phyloP scores from a whole-genome alignment of 176 grass and related monocot species.

The Phoenix roebelenii region DNA sequence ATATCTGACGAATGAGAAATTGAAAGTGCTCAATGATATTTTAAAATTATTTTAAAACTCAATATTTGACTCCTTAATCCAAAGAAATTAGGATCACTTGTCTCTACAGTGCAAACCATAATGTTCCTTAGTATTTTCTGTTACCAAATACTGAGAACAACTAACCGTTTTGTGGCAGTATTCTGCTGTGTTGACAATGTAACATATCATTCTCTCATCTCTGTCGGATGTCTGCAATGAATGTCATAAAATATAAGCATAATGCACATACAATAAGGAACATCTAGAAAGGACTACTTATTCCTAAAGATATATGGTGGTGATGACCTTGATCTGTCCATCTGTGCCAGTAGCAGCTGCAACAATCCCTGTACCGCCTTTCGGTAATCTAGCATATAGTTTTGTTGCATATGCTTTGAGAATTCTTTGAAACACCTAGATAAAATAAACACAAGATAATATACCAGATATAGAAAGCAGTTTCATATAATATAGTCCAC shows the following conservation, averaged over 20 bases:
- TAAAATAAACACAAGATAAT: too few relatives aligned
- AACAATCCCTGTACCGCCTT: slow-evolving; percentile 90
- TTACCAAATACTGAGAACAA: slow-evolving; percentile 18
- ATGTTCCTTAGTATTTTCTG: background rate
- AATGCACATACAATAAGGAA: background rate
- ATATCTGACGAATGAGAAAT: too few relatives aligned
- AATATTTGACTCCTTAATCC: too few relatives aligned
- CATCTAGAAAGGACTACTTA: too few relatives aligned
- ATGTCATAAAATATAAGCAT: slow-evolving; percentile 21
- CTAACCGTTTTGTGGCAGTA: slow-evolving; percentile 97
- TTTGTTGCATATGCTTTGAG: slow-evolving; percentile 88
- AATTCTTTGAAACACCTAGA: slow-evolving; percentile 80
- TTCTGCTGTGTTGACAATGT: slow-evolving; percentile 93
- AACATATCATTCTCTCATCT: slow-evolving; percentile 98
- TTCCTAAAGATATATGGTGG: background rate
- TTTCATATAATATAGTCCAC: too few relatives aligned
- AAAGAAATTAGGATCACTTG: too few relatives aligned
- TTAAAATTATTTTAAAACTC: too few relatives aligned
- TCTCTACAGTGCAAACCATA: too few relatives aligned
- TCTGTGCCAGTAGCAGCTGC: slow-evolving; percentile 95
- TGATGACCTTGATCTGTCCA: slow-evolving; percentile 76
- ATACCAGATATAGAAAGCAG: too few relatives aligned
- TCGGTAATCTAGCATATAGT: slow-evolving; percentile 75
- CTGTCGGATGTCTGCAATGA: slow-evolving; percentile 83
- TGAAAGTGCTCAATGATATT: too few relatives aligned